These are phyloP conservation scores for Maudiozyma bulderi DNA, from an alignment of 805 yeast genomes.

Conservation along the genomic window DNA sequence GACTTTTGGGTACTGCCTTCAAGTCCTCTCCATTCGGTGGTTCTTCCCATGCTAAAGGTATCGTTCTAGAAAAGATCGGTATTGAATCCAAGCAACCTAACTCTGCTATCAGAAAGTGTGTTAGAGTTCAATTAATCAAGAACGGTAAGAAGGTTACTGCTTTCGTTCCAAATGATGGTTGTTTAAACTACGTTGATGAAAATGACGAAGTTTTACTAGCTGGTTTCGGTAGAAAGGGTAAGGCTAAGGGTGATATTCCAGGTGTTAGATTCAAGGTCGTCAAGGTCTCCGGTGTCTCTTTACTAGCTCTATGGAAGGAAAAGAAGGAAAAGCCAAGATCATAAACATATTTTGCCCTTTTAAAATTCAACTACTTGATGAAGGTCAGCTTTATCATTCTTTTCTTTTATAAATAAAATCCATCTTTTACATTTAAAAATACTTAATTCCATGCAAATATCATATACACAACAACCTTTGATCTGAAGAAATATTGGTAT, in stretches of 20 bases:
- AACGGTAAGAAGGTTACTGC: constrained; percentile 99
- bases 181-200: constrained; percentile 99
- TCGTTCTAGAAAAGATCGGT: constrained; percentile 98
- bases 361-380: background rate
- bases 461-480: background rate
- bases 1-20: constrained; percentile 99
- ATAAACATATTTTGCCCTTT: constrained; percentile 33
- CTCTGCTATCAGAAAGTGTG: constrained; percentile 99
- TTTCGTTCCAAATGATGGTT: constrained; percentile 99
- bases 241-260: constrained; percentile 99
- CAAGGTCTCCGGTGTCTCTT: constrained; percentile 99
- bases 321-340: constrained; percentile 99
- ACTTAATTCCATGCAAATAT: background rate
- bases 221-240: constrained; percentile 99
- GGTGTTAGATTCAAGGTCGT: constrained; percentile 99
- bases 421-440: too few species aligned
- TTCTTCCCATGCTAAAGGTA: constrained; percentile 99
- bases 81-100: constrained; percentile 99
- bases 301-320: constrained; percentile 99
- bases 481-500: background rate
- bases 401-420: too few species aligned
- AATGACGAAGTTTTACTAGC: constrained; percentile 99
- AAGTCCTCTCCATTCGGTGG: constrained; percentile 99
- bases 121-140: constrained; percentile 99
- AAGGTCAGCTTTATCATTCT: too few species aligned